Base-by-base conservation (phyloP, 257 asterid species). In the Sherardia arvensis region DNA sequence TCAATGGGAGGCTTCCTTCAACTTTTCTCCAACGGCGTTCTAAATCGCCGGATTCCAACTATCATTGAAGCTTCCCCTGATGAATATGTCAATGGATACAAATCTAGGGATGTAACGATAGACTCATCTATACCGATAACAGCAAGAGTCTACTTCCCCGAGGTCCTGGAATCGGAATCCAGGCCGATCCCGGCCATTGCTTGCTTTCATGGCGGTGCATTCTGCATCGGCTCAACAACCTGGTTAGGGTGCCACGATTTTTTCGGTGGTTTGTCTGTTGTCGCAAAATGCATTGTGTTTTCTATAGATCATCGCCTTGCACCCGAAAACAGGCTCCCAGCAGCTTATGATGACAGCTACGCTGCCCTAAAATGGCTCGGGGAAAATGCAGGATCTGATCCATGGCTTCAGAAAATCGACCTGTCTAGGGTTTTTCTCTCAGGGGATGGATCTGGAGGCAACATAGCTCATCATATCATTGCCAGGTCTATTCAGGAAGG, bases 171-270 rank as follows among this genome's bases (percentile, higher is more conserved):
- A 23, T 47, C 79, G 1, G 45, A 67, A 38, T 3, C 65, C 47
- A 11, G 30, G 22, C 38, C 57, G 51, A 79, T 85, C 56, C 90
- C 96, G 0, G 62, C 88, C 59, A 15, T 91, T 54, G 80, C 83
- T 49, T 86, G 88, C 54, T 91, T 91, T 80, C 98, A 91, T 59
- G 98, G 98, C 5, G 96, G 94, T 15, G 96, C 94, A 12, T 91
- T 91, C 62, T 84, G 95, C 77, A 82, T 87, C 40, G 94, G 90
- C 71, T 79, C 96, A 33, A 91, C 96, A 28, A 73, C 91, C 7
- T 86, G 96, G 96, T 69, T 72, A 15, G 87, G 89, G 48, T 87
- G 84, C 80, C 91, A 90, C 77, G 1, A 58, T 26, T 87, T 87
- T 81, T 71, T 91, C 1, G 88, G 83, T 6, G 82, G 79, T 69